These are phyloP conservation scores for Leersia perrieri DNA, from an alignment of 176 grass and related monocot genomes.

Conservation along the genomic window DNA sequence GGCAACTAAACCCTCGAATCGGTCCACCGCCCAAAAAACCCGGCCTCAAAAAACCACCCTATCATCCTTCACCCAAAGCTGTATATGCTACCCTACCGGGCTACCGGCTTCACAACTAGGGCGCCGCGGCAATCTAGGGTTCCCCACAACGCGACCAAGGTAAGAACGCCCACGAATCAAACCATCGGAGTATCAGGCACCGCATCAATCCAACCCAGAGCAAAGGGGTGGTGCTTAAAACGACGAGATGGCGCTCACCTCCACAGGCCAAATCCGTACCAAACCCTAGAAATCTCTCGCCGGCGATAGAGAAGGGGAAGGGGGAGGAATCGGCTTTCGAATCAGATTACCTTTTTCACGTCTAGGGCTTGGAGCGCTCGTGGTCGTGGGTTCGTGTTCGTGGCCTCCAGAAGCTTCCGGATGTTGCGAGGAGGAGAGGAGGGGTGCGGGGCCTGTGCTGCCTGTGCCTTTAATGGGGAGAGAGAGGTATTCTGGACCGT, in stretches of 20 bases:
- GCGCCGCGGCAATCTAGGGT: not conserved
- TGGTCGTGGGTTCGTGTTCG: not conserved
- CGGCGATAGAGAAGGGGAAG: not conserved
- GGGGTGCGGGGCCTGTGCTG: too few species aligned
- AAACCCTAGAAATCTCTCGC: not conserved
- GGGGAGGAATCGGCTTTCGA: not conserved
- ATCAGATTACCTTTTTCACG: constrained; percentile 4
- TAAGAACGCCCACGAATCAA: not conserved
- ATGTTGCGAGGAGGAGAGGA: not conserved
- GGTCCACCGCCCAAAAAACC: not conserved
- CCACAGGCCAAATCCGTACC: not conserved
- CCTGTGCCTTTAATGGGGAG: not conserved
- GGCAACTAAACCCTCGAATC: not conserved
- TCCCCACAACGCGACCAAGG: not conserved
- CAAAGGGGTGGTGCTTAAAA: too few species aligned
- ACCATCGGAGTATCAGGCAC: not conserved
- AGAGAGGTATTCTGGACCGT: not conserved
- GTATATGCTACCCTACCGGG: too few species aligned
- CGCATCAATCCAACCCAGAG: not conserved
- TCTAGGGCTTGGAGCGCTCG: constrained; percentile 14
- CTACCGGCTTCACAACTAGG: too few species aligned
- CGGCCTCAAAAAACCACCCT: too few species aligned
- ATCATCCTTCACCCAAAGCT: not conserved
- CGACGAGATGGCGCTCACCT: not conserved
- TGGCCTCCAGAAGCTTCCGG: constrained; percentile 36